These are phyloP conservation scores for Mucor irregularis DNA, from an alignment of 371 early-diverging fungal species.

Conservation along the genomic window DNA sequence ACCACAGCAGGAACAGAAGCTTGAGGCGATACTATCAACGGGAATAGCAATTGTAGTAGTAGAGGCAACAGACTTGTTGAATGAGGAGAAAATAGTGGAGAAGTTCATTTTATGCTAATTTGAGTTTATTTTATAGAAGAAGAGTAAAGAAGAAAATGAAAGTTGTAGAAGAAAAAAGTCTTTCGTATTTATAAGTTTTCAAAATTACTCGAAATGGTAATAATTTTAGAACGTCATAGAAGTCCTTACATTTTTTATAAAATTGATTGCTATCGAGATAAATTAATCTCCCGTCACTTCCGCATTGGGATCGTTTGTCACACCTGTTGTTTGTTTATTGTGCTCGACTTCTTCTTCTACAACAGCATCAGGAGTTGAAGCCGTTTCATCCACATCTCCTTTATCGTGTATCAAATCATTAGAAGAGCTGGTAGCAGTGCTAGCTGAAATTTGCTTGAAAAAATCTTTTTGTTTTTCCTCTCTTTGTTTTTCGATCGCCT, in stretches of 20 bases:
- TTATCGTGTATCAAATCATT: too few relatives aligned
- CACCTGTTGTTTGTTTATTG: too few relatives aligned
- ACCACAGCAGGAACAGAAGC: constrained; percentile 25
- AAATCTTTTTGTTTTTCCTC: constrained; percentile 62
- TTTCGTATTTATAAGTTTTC: too few relatives aligned
- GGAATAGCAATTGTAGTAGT: neutral
- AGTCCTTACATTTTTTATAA: too few relatives aligned
- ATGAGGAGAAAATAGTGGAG: neutral
- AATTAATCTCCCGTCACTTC: too few relatives aligned
- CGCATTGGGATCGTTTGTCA: too few relatives aligned
- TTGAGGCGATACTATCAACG: neutral
- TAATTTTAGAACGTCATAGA: too few relatives aligned
- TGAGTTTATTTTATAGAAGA: neutral
- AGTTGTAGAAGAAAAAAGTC: neutral
- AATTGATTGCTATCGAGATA: too few relatives aligned
- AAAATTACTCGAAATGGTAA: too few relatives aligned
- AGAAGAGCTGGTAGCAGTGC: neutral
- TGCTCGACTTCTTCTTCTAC: too few relatives aligned
- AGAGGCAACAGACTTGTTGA: neutral
- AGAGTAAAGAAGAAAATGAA: neutral
- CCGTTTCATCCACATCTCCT: too few relatives aligned
- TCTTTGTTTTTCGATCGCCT: constrained; percentile 65
- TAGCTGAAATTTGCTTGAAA: constrained; percentile 57
- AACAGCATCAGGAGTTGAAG: too few relatives aligned
- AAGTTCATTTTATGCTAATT: neutral